phyloP scores from a whole-genome alignment of 495 filamentous ascomycete genomes.

The Amniculicola lignicola region DNA sequence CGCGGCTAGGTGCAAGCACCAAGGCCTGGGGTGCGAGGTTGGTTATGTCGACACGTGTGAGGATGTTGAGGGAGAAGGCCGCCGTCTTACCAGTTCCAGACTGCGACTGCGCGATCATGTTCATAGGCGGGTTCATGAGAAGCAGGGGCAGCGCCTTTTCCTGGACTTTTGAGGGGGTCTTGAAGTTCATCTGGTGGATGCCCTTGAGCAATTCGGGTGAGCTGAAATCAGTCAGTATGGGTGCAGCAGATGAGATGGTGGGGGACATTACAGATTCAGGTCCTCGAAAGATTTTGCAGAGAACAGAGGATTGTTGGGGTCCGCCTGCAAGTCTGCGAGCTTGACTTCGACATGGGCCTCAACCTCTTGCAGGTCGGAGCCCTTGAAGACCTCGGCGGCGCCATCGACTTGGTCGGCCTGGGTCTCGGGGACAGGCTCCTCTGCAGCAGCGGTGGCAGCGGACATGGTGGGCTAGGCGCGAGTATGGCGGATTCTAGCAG shows the following conservation, averaged over 20 bases:
- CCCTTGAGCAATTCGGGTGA: constrained; percentile 56
- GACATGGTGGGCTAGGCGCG: neutral
- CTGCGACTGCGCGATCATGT: constrained; percentile 97
- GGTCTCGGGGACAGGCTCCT: constrained; percentile 19
- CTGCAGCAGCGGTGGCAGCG: constrained; percentile 5
- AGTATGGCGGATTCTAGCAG: too few relatives aligned
- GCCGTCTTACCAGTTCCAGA: constrained; percentile 98
- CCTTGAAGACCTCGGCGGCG: constrained; percentile 37
- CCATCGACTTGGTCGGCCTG: constrained; percentile 26
- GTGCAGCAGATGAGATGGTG: neutral
- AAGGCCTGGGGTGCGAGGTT: constrained; percentile 77
- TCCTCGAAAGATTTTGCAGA: constrained; percentile 83
- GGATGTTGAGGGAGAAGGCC: constrained; percentile 87
- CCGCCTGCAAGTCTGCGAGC: constrained; percentile 80
- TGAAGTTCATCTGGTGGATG: constrained; percentile 79
- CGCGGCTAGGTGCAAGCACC: constrained; percentile 86
- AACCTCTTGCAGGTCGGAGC: constrained; percentile 60
- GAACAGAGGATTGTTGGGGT: constrained; percentile 81
- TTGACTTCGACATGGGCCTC: constrained; percentile 85
- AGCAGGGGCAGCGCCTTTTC: constrained; percentile 88
- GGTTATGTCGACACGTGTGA: constrained; percentile 73
- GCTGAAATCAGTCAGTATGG: constrained; percentile 36
- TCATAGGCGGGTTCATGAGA: constrained; percentile 73
- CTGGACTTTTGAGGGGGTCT: constrained; percentile 95
- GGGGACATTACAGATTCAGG: constrained; percentile 69